Evolutionary conservation across 1,284 basidiomycete species (phyloP).

Genomic region (Serendipita sp.): DNA sequence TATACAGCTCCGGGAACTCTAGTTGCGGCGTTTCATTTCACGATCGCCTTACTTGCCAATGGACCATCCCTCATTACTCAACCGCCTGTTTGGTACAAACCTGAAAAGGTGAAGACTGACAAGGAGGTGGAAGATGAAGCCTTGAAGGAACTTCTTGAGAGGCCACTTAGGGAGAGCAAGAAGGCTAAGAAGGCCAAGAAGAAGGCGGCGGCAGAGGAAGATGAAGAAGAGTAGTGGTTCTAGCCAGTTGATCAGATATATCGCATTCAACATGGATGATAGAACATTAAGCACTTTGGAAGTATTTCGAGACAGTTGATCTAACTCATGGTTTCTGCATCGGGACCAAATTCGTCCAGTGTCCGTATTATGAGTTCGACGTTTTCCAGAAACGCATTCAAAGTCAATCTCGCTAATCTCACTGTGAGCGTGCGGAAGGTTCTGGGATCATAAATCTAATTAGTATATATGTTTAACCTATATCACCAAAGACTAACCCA

Average conservation of each 20-base stretch:
- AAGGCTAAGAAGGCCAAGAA: conserved; percentile 81
- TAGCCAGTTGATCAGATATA: neutral
- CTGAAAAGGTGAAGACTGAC: conserved; percentile 76
- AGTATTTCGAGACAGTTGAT: neutral
- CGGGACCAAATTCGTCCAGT: conserved; percentile 60
- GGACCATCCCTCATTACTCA: conserved; percentile 78
- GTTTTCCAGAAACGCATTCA: conserved; percentile 78
- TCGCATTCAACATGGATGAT: neutral
- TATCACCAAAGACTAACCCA: conserved; percentile 37
- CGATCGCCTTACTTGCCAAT: conserved; percentile 73
- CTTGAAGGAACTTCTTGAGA: conserved; percentile 62
- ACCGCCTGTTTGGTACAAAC: conserved; percentile 83
- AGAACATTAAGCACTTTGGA: neutral
- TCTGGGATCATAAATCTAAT: conserved; percentile 24
- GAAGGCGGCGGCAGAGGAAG: conserved; percentile 31
- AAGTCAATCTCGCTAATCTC: conserved; percentile 64
- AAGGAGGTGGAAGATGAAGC: conserved; percentile 83
- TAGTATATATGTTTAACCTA: conserved; percentile 6
- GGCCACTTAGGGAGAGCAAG: conserved; percentile 77
- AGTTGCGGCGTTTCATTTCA: conserved; percentile 92
- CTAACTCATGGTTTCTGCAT: conserved; percentile 25
- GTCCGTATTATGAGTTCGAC: conserved; percentile 72
- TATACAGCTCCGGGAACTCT: conserved; percentile 68
- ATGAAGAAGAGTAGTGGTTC: conserved; percentile 6
- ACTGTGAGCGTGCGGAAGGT: conserved; percentile 64